Base-by-base conservation (phyloP, 345 rosid species). In the Theobroma cacao region DNA sequence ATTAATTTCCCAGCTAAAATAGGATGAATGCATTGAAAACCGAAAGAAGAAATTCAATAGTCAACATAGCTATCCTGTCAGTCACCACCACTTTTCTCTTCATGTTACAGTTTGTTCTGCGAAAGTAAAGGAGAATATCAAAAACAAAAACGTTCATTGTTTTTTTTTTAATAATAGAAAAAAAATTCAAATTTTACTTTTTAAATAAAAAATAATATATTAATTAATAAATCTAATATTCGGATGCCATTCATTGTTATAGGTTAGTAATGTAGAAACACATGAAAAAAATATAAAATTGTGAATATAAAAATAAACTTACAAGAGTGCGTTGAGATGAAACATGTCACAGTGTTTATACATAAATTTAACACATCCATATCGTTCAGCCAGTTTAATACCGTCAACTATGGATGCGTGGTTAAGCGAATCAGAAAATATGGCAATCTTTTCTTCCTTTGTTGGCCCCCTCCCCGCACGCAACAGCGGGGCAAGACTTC, bases 381-480 rank as follows among this genome's bases (percentile, higher is more conserved):
- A 91, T 59, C 90, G 80, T 85, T 87, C 92, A 75, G 97, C 97
- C 66, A 91, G 96, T 84, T 85, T 91, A 50, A 93, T 89, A 45
- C 99, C 99, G 81, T 93, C 98, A 80, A 95, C 90, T 66, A 95
- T 95, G 1, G 99, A 93, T 67, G 98, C 99, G 79, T 95, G 98
- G 80, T 95, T 95, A 75, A 93, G 81, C 7, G 89, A 87, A 87
- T 95, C 99, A 58, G 99, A 95, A 84, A 95, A 93, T 18, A 95
- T 83, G 47, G 97, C 94, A 78, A 93, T 82, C 80, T 85, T 92
- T 75, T 88, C 97, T 66, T 85, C 80, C 78, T 78, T 22, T 28
- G 36, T 41, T 75, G 91, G 91, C 61, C 85, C 85, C 77, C 75
- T 86, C 60, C 80, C 83, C 7, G 77, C 73, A 78, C 80, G 85